Evolutionary conservation across 2,329 filamentous ascomycete genomes (phyloP).

Genomic region (Ramularia endophylla): DNA sequence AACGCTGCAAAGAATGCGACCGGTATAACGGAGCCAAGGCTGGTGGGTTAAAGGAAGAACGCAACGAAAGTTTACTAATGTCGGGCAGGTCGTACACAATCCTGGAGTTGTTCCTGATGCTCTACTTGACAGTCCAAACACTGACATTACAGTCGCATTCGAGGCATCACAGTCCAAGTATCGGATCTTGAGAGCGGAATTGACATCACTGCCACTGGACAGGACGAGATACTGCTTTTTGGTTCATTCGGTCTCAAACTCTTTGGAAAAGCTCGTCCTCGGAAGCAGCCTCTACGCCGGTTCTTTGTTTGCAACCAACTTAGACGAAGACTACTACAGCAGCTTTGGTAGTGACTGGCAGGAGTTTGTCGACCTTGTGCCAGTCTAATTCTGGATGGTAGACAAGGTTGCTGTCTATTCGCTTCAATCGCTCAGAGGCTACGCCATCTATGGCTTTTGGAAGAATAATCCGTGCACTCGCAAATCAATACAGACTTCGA

Average conservation of each 20-base stretch:
- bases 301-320: conserved; percentile 17
- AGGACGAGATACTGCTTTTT: conserved; percentile 13
- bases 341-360: conserved; percentile 15
- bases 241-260: conserved; percentile 17
- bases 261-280: conserved; percentile 12
- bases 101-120: conserved; percentile 17
- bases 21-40: no score
- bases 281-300: conserved; percentile 9
- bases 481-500: no score
- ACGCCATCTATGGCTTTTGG: no score
- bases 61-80: no score
- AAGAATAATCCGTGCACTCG: no score
- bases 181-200: conserved; percentile 1
- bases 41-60: no score
- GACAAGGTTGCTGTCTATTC: no score
- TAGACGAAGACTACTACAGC: conserved; percentile 9
- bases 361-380: conserved; percentile 11
- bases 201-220: conserved; percentile 10
- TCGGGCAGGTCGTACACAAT: conserved; percentile 23
- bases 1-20: no score
- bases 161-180: conserved; percentile 17
- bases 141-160: conserved; percentile 21
- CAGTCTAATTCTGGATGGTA: no score
- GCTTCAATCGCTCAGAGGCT: no score
- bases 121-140: conserved; percentile 7